A percentile compares a stretch with the other conserved stretches of the same genome.
Conservation (phyloP, 192 early-diverging fungal genomes). For the Umbelopsis sp. region DNA sequence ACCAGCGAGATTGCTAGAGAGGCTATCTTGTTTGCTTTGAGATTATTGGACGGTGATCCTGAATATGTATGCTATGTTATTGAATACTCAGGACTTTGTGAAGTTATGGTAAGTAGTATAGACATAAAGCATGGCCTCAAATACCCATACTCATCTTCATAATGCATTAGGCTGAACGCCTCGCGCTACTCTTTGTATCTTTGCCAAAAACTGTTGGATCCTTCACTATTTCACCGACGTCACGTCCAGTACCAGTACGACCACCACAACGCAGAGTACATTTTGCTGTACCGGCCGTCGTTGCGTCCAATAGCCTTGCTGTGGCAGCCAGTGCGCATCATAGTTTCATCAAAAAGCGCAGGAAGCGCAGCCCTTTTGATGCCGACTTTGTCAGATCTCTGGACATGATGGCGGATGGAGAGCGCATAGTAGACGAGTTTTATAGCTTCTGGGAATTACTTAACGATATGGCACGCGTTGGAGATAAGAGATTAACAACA, state of each 20-base stretch:
- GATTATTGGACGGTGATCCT: constrained; percentile 39
- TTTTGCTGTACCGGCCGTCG: constrained; percentile 40
- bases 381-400: constrained; percentile 31
- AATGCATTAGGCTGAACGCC: constrained; percentile 33
- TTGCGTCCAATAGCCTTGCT: constrained; percentile 38
- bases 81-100: constrained; percentile 45
- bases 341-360: constrained; percentile 36
- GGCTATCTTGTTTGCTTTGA: constrained; percentile 42
- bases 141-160: background rate
- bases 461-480: constrained; percentile 42
- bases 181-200: constrained; percentile 33
- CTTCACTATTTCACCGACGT: constrained; percentile 34
- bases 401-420: constrained; percentile 25
- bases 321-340: constrained; percentile 37
- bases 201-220: constrained; percentile 40
- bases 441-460: constrained; percentile 45
- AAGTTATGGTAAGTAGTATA: constrained; percentile 37
- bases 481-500: constrained; percentile 39
- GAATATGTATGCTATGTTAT: constrained; percentile 45
- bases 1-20: constrained; percentile 46
- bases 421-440: constrained; percentile 36
- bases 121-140: background rate
- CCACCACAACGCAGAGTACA: constrained; percentile 30
- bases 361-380: constrained; percentile 41
- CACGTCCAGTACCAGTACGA: constrained; percentile 33